These are phyloP conservation scores for Umbilicus rupestris DNA, from an alignment of 164 flowering plant species.

Conservation along the genomic window DNA sequence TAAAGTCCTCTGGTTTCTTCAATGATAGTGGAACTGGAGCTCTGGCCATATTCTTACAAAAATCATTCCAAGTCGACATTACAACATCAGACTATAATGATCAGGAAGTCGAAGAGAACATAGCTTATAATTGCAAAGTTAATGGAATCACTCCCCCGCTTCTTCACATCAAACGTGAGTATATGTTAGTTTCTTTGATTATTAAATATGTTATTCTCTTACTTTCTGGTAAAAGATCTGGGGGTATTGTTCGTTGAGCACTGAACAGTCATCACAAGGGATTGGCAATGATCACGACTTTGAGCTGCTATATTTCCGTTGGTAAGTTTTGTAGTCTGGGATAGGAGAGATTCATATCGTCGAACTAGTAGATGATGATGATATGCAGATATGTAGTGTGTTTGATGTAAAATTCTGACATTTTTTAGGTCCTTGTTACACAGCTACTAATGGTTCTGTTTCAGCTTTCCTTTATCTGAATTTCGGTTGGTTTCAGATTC, in stretches of 20 bases:
- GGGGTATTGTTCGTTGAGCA: neutral
- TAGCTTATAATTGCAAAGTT: constrained; percentile 63
- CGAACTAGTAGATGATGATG: neutral
- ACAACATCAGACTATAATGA: constrained; percentile 91
- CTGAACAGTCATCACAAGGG: neutral
- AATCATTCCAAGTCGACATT: constrained; percentile 56
- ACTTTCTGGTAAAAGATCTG: neutral
- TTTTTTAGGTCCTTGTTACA: neutral
- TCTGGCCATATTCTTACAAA: constrained; percentile 74
- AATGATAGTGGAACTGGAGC: constrained; percentile 92
- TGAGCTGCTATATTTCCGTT: neutral
- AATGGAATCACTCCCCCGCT: constrained; percentile 61
- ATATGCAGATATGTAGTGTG: neutral
- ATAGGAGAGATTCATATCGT: neutral
- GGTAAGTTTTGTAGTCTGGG: neutral
- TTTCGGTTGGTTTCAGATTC: constrained; percentile 46
- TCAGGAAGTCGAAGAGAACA: constrained; percentile 77
- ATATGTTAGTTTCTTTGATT: constrained; percentile 8
- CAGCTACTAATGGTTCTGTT: neutral
- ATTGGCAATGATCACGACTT: neutral
- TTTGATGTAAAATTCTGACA: neutral
- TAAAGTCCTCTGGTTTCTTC: constrained; percentile 2
- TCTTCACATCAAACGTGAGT: constrained; percentile 85
- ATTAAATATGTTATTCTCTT: neutral
- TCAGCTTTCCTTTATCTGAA: neutral